Evolutionary conservation across 768 basidiomycete genomes (phyloP), one percentile per base, ranked within the genome.

Genomic region (Mycena galericulata): DNA sequence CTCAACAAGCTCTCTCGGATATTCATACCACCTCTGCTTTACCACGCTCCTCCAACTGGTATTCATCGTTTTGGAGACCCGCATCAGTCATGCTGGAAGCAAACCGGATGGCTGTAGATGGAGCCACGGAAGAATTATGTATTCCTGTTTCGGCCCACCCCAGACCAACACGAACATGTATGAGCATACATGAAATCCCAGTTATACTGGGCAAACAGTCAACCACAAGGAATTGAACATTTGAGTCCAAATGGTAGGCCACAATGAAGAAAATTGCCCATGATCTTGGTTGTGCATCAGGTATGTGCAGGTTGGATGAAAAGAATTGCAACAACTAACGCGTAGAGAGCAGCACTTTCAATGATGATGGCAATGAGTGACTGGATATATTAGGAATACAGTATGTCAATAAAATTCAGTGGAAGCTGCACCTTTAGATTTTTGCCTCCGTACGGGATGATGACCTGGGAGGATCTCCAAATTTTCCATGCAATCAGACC

Each of bases 111-210:
- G n/a, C n/a, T n/a, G n/a, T n/a, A n/a, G n/a, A n/a, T n/a, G n/a
- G n/a, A n/a, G n/a, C n/a, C n/a, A n/a, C n/a, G n/a, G n/a, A n/a
- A n/a, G n/a, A n/a, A n/a, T n/a, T n/a, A n/a, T n/a, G n/a, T n/a
- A n/a, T n/a, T n/a, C n/a, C n/a, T n/a, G n/a, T n/a, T n/a, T n/a
- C n/a, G n/a, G n/a, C n/a, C n/a, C n/a, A n/a, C n/a, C n/a, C n/a
- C n/a, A n/a, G n/a, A n/a, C 73, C 74, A 14, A 74, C 66, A 1
- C 75, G 74, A 20, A 75, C 73, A 40, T 74, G 74, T 47, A 76
- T 75, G 2, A 75, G 65, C 71, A 75, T 72, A 53, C 72, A 73
- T 7, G 73, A 51, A 11, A 76, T 75, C 5, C 74, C 73, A 5
- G 68, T 43, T 11, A 75, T 34, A 1, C 67, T 51, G 9, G 73